A percentile compares a stretch with the other conserved stretches of the same genome.
Evolutionary conservation across 768 basidiomycete genomes (phyloP).

Genomic region (Collybia sp.): DNA sequence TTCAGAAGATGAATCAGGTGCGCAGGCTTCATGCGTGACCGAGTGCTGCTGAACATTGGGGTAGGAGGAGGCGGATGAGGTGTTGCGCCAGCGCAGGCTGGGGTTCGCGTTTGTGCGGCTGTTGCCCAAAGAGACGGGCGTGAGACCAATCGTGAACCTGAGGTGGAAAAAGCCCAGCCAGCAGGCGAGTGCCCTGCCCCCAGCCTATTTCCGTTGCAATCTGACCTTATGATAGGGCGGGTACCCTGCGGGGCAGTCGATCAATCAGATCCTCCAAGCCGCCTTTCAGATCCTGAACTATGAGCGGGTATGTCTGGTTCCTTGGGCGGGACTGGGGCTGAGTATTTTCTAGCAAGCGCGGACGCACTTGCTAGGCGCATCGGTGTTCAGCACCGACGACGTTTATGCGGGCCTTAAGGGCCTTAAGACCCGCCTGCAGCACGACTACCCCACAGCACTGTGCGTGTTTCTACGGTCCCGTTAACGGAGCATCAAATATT

Average conservation of each 20-base stretch:
- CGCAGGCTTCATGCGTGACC: slow-evolving; percentile 8
- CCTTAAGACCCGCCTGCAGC: slow-evolving; percentile 53
- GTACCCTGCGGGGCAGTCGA: slow-evolving; percentile 47
- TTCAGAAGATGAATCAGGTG: slow-evolving; percentile 68
- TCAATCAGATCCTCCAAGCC: slow-evolving; percentile 82
- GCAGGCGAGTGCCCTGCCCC: slow-evolving; percentile 17
- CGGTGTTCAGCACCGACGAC: slow-evolving; percentile 80
- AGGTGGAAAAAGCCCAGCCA: slow-evolving; percentile 39
- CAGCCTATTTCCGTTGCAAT: background rate
- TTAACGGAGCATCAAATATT: slow-evolving; percentile 1
- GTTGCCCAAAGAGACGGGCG: slow-evolving; percentile 92
- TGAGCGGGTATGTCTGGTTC: slow-evolving; percentile 59
- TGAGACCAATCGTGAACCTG: slow-evolving; percentile 92
- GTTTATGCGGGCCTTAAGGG: slow-evolving; percentile 70
- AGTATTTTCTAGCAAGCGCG: slow-evolving; percentile 46
- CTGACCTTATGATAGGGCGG: slow-evolving; percentile 20
- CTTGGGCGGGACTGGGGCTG: background rate
- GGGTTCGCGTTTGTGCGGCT: slow-evolving; percentile 86
- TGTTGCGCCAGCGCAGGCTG: slow-evolving; percentile 67
- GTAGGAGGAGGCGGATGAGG: slow-evolving; percentile 59
- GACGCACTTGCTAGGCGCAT: slow-evolving; percentile 66
- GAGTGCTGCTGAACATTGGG: background rate
- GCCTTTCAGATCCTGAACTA: slow-evolving; percentile 86
- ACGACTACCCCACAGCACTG: slow-evolving; percentile 30
- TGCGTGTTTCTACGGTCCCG: slow-evolving; percentile 37